Evolutionary conservation across 768 basidiomycete species (phyloP).

Genomic region (Tulasnella sp.): DNA sequence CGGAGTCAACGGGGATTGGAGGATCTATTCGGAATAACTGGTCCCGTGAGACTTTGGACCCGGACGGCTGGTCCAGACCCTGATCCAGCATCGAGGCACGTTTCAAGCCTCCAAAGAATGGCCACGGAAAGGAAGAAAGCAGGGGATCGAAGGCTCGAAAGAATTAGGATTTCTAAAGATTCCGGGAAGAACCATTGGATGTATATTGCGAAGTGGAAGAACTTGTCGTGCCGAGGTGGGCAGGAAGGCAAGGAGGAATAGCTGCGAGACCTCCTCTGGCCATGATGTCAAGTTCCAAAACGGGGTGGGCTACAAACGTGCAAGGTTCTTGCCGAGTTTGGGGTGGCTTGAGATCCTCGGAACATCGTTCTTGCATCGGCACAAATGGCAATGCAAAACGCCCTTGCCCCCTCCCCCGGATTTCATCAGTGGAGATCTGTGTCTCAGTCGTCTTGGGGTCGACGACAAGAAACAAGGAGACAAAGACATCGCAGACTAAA

Average conservation of each 20-base stretch:
- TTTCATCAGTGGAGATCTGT: background rate
- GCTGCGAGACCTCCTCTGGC: no score
- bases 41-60: background rate
- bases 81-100: background rate
- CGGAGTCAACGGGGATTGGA: background rate
- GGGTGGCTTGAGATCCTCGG: no score
- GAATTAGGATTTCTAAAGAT: background rate
- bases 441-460: background rate
- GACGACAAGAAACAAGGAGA: no score
- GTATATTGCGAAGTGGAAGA: no score
- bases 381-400: no score
- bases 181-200: background rate
- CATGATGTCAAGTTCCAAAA: no score
- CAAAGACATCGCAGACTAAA: background rate
- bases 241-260: no score
- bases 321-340: no score
- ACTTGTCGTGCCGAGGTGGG: no score
- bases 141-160: background rate
- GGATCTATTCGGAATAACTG: background rate
- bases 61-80: background rate
- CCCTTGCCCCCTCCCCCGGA: no score
- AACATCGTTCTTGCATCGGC: no score
- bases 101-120: background rate
- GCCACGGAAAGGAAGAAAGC: background rate
- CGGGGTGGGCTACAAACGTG: no score